Base-by-base conservation (phyloP, 2,329 filamentous ascomycete species). In the Coleophoma cylindrospora region DNA sequence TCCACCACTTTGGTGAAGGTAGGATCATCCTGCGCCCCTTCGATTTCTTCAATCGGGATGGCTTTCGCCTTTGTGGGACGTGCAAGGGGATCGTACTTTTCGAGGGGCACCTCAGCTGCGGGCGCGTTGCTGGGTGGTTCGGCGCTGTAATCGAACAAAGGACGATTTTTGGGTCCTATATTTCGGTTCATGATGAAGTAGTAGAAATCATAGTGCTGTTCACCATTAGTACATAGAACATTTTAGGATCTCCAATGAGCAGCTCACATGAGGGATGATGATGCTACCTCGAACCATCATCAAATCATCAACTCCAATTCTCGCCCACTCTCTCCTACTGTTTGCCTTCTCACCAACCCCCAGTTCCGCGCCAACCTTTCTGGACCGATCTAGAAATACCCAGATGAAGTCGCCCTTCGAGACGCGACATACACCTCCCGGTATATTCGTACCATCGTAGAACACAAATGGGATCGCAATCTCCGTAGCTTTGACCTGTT, bases 381-480 rank as follows among this genome's bases (percentile, higher is more conserved):
- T 79, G 61, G 90, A 94, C 63, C 87, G 85, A 68, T 99, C 94
- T 3, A 99, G 73, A 57, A 97, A 96, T 1, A 96, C 73, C 94
- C 94, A 97, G 22, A 95, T 77, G 50, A 84, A 86, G 63, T 97
- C 94, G 10, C 94, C 92, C 70, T 99, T 99, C 68, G 91, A 95
- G 46, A 97, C 81, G 52, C 86, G 84, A 44, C 92, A 91, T 13
- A 80, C 80, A 1, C 92, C 91, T 14, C 91, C 90, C 0, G 91
- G 88, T 11, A 88, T 87, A 66, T 95, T 92, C 19, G 89, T 89
- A 14, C 94, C 94, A 59, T 97, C 92, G 70, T 96, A 97, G 66
- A 97, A 97, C 3, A 97, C 89, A 67, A 97, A 99, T 0, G 94
- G 94, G 33, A 99, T 86, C 14, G 87, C 78, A 49, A 99, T 88